Conservation (phyloP, 2,329 filamentous ascomycete species). For the Trichoderma pleuroti region DNA sequence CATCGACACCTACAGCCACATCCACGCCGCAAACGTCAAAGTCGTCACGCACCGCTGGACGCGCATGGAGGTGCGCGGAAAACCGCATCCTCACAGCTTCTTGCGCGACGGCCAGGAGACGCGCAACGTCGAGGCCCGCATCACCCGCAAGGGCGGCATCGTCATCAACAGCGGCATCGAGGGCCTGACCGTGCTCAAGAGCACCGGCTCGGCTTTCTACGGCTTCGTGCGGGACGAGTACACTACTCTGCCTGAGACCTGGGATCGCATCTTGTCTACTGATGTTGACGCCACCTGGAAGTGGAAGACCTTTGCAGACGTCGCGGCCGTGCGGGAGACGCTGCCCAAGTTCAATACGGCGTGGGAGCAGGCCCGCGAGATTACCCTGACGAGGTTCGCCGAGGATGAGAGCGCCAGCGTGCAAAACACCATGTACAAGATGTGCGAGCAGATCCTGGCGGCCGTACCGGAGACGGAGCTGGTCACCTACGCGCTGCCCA, state of each 20-base stretch:
- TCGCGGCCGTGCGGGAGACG: conserved; percentile 64
- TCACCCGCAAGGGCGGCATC: conserved; percentile 66
- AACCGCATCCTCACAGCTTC: conserved; percentile 94
- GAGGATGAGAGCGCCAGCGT: conserved; percentile 88
- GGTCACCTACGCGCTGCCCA: conserved; percentile 82
- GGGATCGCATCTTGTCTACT: conserved; percentile 93
- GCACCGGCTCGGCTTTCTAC: conserved; percentile 93
- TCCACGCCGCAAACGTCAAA: conserved; percentile 76
- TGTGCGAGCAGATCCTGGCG: conserved; percentile 82
- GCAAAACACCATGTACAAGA: conserved; percentile 98
- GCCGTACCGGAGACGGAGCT: conserved; percentile 66
- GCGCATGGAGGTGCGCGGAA: conserved; percentile 79
- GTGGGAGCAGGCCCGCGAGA: conserved; percentile 71
- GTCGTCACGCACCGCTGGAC: conserved; percentile 88
- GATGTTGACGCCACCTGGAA: conserved; percentile 85
- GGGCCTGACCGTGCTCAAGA: conserved; percentile 87
- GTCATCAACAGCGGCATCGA: conserved; percentile 73
- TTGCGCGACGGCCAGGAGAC: conserved; percentile 85
- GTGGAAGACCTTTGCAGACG: conserved; percentile 68
- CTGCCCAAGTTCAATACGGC: conserved; percentile 71
- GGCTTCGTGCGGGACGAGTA: conserved; percentile 91
- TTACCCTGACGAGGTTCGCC: conserved; percentile 90
- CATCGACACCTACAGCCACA: conserved; percentile 81
- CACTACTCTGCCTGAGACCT: conserved; percentile 84
- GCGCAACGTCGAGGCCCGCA: conserved; percentile 72